phyloP scores from a whole-genome alignment of 2,329 filamentous ascomycete genomes.

The Cladosporium sp. region DNA sequence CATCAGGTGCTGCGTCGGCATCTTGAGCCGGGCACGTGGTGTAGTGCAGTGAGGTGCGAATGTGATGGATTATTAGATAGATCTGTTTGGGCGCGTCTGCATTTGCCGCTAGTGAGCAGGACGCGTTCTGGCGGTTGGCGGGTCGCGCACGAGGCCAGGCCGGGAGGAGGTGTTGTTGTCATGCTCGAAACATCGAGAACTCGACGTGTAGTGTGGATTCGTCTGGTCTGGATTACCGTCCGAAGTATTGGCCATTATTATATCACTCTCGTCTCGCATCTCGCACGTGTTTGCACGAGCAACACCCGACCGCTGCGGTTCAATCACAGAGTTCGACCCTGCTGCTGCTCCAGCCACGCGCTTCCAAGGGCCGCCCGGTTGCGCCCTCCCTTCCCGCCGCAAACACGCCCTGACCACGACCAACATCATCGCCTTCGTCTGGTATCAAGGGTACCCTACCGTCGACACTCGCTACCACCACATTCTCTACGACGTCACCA shows the following conservation, averaged over 20 bases:
- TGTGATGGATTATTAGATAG: too few species aligned
- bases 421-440: neutral
- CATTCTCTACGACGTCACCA: neutral
- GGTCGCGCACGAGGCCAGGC: neutral
- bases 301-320: too few species aligned
- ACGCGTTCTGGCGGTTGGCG: conserved; percentile 3
- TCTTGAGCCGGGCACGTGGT: too few species aligned
- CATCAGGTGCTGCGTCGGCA: too few species aligned
- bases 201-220: too few species aligned
- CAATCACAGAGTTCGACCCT: neutral
- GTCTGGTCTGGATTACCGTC: neutral
- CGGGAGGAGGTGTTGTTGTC: neutral
- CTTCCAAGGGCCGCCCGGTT: neutral
- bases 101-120: neutral
- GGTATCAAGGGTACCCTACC: neutral
- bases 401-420: conserved; percentile 6
- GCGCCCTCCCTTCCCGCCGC: conserved; percentile 4
- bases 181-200: too few species aligned
- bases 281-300: too few species aligned
- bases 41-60: neutral
- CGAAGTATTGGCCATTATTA: too few species aligned
- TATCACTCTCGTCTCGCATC: too few species aligned
- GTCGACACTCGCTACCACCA: neutral
- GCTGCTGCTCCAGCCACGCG: conserved; percentile 4
- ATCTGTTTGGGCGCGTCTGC: neutral